Evolutionary conservation across 331 rosid species (phyloP), one percentile per base, ranked within the genome.

Genomic region (Saraca asoca): DNA sequence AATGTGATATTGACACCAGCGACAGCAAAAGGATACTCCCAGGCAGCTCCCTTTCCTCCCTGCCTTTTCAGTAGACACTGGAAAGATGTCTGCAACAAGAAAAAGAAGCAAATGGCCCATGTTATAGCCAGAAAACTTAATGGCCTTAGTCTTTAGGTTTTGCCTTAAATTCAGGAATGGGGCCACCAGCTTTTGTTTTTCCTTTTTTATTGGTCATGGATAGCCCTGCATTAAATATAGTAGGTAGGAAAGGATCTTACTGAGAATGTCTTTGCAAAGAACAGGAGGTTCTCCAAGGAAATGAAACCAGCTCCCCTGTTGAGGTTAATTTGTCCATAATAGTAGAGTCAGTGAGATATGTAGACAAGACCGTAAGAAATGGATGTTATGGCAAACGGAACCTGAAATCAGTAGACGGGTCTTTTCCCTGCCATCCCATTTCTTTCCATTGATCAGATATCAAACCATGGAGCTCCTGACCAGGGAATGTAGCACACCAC

Each of bases 391-490:
- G 50, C 12, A 70, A 58, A 64, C 20, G 55, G 41, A 78, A 91
- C 98, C 95, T 87, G 83, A 91, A 91, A 85, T 91, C 96, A 24
- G 96, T 88, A 0, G 98, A 91, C 39, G 98, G 98, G 57, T 91
- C 92, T 77, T 82, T 85, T 74, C 98, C 96, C 59, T 91, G 98
- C 96, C 96, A 91, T 48, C 98, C 98, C 96, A 89, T 91, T 73
- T 91, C 92, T 73, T 91, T 91, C 98, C 96, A 89, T 55, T 91
- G 98, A 66, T 91, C 95, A 61, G 95, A 91, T 74, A 91, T 75
- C 90, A 91, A 83, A 68, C 92, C 89, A 9, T 51, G 75, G 46
- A 88, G 98, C 75, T 87, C 85, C 76, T 83, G 72, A 64, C 77
- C 84, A 11, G 96, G 98, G 68, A 69, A 91, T 0, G 96, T 82